phyloP scores from a whole-genome alignment of 371 early-diverging fungal genomes.

The Nematocida sp. region DNA sequence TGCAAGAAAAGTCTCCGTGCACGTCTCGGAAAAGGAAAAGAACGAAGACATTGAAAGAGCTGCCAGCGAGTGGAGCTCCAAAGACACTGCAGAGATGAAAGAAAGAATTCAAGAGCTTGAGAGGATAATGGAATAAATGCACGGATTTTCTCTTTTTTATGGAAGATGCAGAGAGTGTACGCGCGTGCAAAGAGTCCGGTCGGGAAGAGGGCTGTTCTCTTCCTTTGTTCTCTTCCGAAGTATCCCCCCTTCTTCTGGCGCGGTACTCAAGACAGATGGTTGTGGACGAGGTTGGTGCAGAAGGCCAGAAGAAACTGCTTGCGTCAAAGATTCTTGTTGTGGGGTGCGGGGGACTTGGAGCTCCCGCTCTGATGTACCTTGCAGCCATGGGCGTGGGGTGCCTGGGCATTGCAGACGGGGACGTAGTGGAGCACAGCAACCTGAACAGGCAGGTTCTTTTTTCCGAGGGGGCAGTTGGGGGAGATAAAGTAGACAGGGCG shows the following conservation, averaged over 20 bases:
- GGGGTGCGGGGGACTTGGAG: conserved; percentile 91
- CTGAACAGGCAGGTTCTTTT: conserved; percentile 90
- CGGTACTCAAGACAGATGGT: conserved; percentile 86
- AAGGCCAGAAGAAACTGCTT: conserved; percentile 73
- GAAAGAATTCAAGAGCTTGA: conserved; percentile 13
- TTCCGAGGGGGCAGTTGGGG: conserved; percentile 70
- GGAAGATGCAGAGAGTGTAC: conserved; percentile 14
- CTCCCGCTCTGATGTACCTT: conserved; percentile 79
- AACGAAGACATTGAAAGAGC: conserved; percentile 20
- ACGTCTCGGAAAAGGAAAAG: conserved; percentile 23
- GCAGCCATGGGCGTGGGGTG: conserved; percentile 80
- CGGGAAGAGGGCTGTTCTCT: not conserved
- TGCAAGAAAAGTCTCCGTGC: not conserved
- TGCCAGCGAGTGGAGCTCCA: not conserved
- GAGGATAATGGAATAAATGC: not conserved
- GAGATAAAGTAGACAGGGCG: conserved; percentile 75
- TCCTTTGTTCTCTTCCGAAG: not conserved
- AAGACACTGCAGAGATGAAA: conserved; percentile 8
- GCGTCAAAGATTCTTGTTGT: conserved; percentile 76
- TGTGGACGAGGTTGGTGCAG: conserved; percentile 73
- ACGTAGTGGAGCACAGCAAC: conserved; percentile 81
- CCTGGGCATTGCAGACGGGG: conserved; percentile 87
- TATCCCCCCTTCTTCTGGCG: conserved; percentile 68
- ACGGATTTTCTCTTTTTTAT: not conserved
- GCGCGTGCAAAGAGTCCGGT: not conserved